A percentile compares a stretch with the other conserved stretches of the same genome.
Evolutionary conservation across 805 yeast species (phyloP).

Genomic region (Zygosaccharomyces gambellarensis): DNA sequence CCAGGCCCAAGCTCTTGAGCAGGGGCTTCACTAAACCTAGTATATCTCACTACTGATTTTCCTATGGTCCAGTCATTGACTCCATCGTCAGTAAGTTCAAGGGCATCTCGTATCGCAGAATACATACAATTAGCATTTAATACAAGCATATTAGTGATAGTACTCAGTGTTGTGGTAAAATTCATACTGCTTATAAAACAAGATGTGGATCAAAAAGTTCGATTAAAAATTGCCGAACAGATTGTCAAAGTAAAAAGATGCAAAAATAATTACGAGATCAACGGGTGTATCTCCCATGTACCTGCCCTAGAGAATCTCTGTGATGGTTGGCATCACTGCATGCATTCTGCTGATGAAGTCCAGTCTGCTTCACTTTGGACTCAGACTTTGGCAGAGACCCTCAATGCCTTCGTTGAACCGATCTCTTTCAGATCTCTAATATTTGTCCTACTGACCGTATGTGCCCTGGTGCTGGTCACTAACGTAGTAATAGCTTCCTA

Average conservation of each 20-base stretch:
- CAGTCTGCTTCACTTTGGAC: conserved; percentile 73
- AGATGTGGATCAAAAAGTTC: conserved; percentile 71
- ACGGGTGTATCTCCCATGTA: conserved; percentile 67
- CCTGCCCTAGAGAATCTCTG: conserved; percentile 75
- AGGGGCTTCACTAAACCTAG: background rate
- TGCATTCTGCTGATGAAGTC: conserved; percentile 53
- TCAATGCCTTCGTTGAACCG: conserved; percentile 69
- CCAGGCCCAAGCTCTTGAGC: background rate
- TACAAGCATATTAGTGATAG: conserved; percentile 43
- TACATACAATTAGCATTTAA: conserved; percentile 65
- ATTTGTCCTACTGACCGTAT: conserved; percentile 41
- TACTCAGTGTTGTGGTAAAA: conserved; percentile 48
- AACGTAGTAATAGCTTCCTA: conserved; percentile 47
- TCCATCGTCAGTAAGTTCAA: background rate
- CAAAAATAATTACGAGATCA: conserved; percentile 59
- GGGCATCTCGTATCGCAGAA: conserved; percentile 8
- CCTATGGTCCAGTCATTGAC: background rate
- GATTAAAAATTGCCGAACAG: conserved; percentile 53
- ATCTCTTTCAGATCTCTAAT: conserved; percentile 65
- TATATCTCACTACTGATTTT: background rate
- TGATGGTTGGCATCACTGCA: conserved; percentile 72
- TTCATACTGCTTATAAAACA: conserved; percentile 51
- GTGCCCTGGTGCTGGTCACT: conserved; percentile 50
- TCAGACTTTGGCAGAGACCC: conserved; percentile 74
- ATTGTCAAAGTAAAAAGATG: conserved; percentile 63